These are phyloP conservation scores for Scheffersomyces lignicola DNA, from an alignment of 1,139 yeast genomes.

Conservation along the genomic window DNA sequence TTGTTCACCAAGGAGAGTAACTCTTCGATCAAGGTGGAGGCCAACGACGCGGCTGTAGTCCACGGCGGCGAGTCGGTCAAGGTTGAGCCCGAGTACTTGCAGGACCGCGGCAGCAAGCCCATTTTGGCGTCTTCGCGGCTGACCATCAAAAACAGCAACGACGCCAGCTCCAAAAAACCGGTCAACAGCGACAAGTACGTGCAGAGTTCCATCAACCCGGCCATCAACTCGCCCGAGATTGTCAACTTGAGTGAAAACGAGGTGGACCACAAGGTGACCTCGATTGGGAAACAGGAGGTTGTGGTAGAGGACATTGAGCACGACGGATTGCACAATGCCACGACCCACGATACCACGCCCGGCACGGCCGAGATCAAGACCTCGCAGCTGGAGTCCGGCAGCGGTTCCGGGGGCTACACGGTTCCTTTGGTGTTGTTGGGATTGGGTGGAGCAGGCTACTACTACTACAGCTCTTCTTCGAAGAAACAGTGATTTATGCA, in stretches of 20 bases:
- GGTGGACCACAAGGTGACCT: conserved; percentile 39
- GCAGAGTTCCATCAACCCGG: conserved; percentile 45
- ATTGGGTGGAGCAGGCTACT: conserved; percentile 24
- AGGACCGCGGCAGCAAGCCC: conserved; percentile 36
- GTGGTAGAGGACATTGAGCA: conserved; percentile 46
- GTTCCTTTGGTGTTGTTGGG: conserved; percentile 22
- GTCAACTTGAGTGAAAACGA: conserved; percentile 37
- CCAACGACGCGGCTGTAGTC: conserved; percentile 41
- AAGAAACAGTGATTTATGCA: conserved; percentile 1
- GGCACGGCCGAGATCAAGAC: conserved; percentile 2
- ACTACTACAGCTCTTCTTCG: conserved; percentile 9
- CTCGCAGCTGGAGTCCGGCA: conserved; percentile 4
- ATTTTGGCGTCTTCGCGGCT: conserved; percentile 9
- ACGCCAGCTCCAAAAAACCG: conserved; percentile 26
- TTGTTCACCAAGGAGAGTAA: conserved; percentile 36
- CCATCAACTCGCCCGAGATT: conserved; percentile 39
- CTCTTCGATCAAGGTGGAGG: conserved; percentile 46
- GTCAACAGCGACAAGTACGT: conserved; percentile 45
- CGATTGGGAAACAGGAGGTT: conserved; percentile 25
- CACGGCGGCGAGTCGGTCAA: conserved; percentile 46
- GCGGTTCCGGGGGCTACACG: conserved; percentile 10
- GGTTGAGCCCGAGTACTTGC: conserved; percentile 40
- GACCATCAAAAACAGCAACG: conserved; percentile 15
- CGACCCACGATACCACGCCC: neutral
- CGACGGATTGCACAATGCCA: conserved; percentile 23